Base-by-base conservation (phyloP, 2,329 filamentous ascomycete species). In the Penicillium sp. region DNA sequence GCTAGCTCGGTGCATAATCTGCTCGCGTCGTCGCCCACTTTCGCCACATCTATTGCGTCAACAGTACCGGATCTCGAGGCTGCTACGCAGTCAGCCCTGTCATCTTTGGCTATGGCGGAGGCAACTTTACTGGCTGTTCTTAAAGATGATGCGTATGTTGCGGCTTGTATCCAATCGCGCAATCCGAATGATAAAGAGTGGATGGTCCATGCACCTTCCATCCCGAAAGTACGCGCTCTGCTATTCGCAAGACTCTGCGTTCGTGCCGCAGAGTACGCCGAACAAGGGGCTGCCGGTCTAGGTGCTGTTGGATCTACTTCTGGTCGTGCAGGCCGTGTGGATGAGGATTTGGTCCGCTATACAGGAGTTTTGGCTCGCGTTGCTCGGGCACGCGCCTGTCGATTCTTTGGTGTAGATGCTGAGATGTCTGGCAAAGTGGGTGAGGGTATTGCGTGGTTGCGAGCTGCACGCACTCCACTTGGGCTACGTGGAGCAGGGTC, bases 61-160 rank as follows among this genome's bases (percentile, higher is more conserved):
- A 31, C 62, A 4, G 61, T 72, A 2, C 69, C 74, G 4, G 81
- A 90, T 54, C 78, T 84, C 5, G 75, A 76, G 51, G 62, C 72
- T 9, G 68, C 68, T 4, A 73, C 74, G 9, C 78, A 80, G 60
- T 70, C 71, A 0, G 77, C 76, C 7, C 65, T 81, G 4, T 69
- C 76, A 2, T 73, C 75, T 11, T 80, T 97, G 3, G 86, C 91
- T 0, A 81, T 94, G 33, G 91, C 92, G 2, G 93, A 97, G 75
- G 92, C 92, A 0, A 97, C 92, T 0, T 82, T 97, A 1, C 83
- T 97, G 1, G 91, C 91, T 0, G 91, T 97, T 0, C 74, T 96
- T 49, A 97, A 97, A 67, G 93, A 97, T 70, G 94, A 99, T 68
- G 92, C 93, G 0, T 97, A 97, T 69, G 89, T 93, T 1, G 87